Evolutionary conservation across 345 rosid species (phyloP), one percentile per base, ranked within the genome.

Genomic region (Passiflora organensis): DNA sequence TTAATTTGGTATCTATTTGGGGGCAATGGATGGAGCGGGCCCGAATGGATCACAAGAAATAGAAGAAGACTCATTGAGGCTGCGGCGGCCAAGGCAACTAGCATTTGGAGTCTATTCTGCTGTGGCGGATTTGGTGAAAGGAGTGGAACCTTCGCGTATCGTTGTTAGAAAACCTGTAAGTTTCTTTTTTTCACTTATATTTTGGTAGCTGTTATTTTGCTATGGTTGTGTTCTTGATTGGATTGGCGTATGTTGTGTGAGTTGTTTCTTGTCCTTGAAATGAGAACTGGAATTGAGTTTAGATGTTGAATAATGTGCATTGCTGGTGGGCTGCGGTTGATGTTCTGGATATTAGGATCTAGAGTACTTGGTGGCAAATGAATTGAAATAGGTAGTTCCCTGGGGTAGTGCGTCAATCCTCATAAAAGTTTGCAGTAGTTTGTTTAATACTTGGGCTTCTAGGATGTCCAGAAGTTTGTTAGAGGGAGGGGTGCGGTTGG

Each of bases 31-130:
- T 71, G 93, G 73, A 64, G 75, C 74, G 69, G 65, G 73, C 73
- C 62, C 79, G 42, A 76, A 73, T 59, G 66, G 53, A 46, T 73
- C 73, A 22, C 66, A 48, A 19, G 69, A 63, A 68, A 46, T 62
- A 48, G 79, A 61, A 4, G 79, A 61, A 3, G 61, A 66, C 2
- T 72, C 82, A 9, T 62, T 76, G 0, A 41, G 62, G 16, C 39
- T 64, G 34, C 85, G 96, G 97, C 71, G 62, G 77, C 97, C 97
- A 8, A 75, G 69, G 72, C 86, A 76, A 83, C 72, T 85, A 18
- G 79, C 72, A 55, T 91, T 87, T 65, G 64, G 72, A 50, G 50
- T 75, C 17, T 87, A 79, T 72, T 47, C 42, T 38, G 58, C 63
- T 0, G 63, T 32, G 51, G 71, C 53, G 15, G 77, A 23, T 25